Evolutionary conservation across 1,139 yeast genomes (phyloP).

Genomic region (Debaryomyces coudertii): DNA sequence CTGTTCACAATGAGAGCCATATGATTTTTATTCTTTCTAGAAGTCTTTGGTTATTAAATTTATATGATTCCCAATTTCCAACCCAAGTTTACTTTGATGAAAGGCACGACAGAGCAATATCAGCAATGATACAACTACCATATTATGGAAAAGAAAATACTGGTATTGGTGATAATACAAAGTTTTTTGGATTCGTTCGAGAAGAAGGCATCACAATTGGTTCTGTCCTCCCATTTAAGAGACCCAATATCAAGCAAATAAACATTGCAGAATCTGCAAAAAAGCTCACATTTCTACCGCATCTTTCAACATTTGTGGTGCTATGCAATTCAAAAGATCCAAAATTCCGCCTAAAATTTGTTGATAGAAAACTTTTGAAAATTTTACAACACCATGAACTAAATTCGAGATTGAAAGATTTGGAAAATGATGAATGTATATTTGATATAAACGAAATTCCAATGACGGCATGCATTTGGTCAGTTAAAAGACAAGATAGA

Average conservation of each 20-base stretch:
- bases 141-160: background rate
- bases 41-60: conserved; percentile 47
- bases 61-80: conserved; percentile 38
- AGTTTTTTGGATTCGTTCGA: conserved; percentile 41
- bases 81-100: conserved; percentile 45
- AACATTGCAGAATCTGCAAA: conserved; percentile 43
- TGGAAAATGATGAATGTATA: conserved; percentile 21
- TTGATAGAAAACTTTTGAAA: conserved; percentile 36
- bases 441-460: conserved; percentile 42
- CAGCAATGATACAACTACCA: conserved; percentile 19
- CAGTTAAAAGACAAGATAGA: conserved; percentile 34
- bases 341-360: conserved; percentile 31
- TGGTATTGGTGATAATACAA: conserved; percentile 1
- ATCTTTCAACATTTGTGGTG: conserved; percentile 40
- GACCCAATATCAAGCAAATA: conserved; percentile 35
- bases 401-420: conserved; percentile 21
- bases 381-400: conserved; percentile 25
- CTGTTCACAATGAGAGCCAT: conserved; percentile 16
- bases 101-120: conserved; percentile 28
- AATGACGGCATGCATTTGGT: conserved; percentile 38
- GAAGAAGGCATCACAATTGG: conserved; percentile 54
- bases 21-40: conserved; percentile 36
- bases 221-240: conserved; percentile 30
- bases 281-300: conserved; percentile 35
- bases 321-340: conserved; percentile 36